Evolutionary conservation across 139 green algal species (phyloP), one percentile per base, ranked within the genome.

Genomic region (Coelastrella sp.): DNA sequence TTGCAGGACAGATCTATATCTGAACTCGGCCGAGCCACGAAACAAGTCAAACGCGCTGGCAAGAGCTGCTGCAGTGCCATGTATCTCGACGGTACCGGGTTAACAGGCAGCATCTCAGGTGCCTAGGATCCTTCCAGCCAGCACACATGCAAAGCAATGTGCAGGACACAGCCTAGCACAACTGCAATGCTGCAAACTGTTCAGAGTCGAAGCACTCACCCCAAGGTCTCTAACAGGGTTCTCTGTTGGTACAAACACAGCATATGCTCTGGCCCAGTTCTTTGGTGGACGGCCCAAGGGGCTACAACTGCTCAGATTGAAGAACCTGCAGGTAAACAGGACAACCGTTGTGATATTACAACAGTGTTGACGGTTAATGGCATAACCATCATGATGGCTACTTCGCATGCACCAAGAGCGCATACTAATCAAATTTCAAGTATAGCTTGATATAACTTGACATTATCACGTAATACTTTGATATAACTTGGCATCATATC

Each of bases 191-290:
- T 7, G 3, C 64, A 3, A 71, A 7, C 13, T 71, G 64, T 20
- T 71, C 64, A 11, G 10, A 11, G 11, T 11, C 64, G 11, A 14
- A 20, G 64, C 22, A 8, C 82, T 77, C 32, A 87, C 82, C 82
- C 82, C 82, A 5, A 87, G 65, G 82, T 87, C 82, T 54, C 82
- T 87, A 5, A 65, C 82, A 65, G 82, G 82, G 64, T 87, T 65
- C 5, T 14, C 16, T 64, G 82, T 87, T 3, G 22, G 23, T 23
- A 87, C 82, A 87, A 87, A 87, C 64, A 87, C 65, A 16, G 65
- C 82, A 56, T 87, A 78, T 58, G 59, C 82, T 58, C 82, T 32
- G 3, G 82, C 82, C 82, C 82, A 87, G 54, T 87, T 20, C 65
- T 22, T 65, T 7, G 82, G 82, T 6, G 82, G 82, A n/a, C 82